Percentiles rank a stretch among this genome's conserved stretches.
Conservation (phyloP, 2,329 filamentous ascomycete genomes). For the Xylariales sp. region DNA sequence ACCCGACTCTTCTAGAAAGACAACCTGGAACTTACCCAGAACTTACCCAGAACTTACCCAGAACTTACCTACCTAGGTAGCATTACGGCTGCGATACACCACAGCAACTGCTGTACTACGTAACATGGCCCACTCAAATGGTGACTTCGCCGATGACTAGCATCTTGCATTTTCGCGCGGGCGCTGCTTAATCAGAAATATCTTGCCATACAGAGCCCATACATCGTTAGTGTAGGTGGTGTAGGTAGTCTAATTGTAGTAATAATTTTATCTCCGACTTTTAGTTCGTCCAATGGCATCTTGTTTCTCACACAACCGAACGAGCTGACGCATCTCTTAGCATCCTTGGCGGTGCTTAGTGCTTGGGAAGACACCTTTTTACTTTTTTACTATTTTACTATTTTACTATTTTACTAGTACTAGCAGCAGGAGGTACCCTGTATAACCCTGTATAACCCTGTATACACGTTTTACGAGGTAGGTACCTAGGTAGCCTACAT, state of each 20-base stretch:
- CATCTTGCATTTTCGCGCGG: neutral
- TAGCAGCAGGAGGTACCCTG: too few species aligned
- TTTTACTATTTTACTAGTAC: neutral
- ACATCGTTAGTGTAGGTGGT: too few species aligned
- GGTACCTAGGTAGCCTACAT: too few species aligned
- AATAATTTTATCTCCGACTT: slow-evolving; percentile 3
- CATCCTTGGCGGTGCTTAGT: slow-evolving; percentile 12
- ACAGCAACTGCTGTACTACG: slow-evolving; percentile 27
- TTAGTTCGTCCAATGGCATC: slow-evolving; percentile 17
- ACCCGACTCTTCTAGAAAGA: too few species aligned
- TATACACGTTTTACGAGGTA: too few species aligned
- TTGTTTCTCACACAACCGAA: neutral
- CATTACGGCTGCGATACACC: too few species aligned
- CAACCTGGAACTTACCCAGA: too few species aligned
- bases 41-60: too few species aligned
- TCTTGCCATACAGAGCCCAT: too few species aligned
- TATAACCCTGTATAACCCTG: too few species aligned
- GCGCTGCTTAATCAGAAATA: slow-evolving; percentile 32
- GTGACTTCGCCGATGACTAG: slow-evolving; percentile 28
- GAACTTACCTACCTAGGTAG: neutral
- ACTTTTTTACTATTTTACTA: slow-evolving; percentile 2
- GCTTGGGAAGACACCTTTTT: neutral
- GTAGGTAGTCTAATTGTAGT: neutral
- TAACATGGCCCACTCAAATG: slow-evolving; percentile 25
- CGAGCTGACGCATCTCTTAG: slow-evolving; percentile 29